A percentile compares a stretch with the other conserved stretches of the same genome.
Conservation (phyloP, 2,329 filamentous ascomycete species). For the Aspergillus sp. region DNA sequence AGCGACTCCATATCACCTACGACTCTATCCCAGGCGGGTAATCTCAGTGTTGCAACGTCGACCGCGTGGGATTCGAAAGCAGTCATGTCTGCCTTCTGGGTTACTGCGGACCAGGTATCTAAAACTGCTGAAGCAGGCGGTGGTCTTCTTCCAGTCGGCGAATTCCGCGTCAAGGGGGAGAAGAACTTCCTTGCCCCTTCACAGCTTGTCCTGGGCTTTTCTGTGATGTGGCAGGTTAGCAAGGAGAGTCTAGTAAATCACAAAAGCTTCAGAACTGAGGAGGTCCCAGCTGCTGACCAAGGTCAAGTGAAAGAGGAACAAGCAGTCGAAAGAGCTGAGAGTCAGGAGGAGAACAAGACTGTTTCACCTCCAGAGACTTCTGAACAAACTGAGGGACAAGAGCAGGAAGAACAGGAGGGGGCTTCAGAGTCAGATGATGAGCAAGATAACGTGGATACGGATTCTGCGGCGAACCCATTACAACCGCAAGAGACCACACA, state of each 20-base stretch:
- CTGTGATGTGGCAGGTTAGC: conserved; percentile 82
- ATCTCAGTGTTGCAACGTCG: conserved; percentile 79
- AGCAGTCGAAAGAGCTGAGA: conserved; percentile 29
- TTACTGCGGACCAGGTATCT: conserved; percentile 82
- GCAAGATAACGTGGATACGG: conserved; percentile 17
- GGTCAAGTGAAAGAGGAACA: conserved; percentile 25
- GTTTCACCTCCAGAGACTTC: conserved; percentile 16
- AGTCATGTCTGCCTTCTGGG: conserved; percentile 95
- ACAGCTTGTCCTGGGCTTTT: conserved; percentile 83
- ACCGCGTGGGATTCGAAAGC: conserved; percentile 96
- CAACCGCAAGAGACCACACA: conserved; percentile 18
- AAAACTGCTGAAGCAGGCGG: conserved; percentile 80
- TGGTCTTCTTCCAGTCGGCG: conserved; percentile 75
- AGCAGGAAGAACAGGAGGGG: conserved; percentile 10
- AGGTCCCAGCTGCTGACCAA: conserved; percentile 21
- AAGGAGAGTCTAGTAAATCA: conserved; percentile 82
- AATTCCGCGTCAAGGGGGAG: conserved; percentile 78
- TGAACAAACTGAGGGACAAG: conserved; percentile 17
- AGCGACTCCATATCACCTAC: conserved; percentile 88
- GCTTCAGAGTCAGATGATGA: conserved; percentile 22
- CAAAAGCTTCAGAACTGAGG: conserved; percentile 67
- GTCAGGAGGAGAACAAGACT: conserved; percentile 24
- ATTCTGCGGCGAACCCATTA: conserved; percentile 17
- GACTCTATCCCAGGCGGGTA: conserved; percentile 86
- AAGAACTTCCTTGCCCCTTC: conserved; percentile 91